Percentiles rank a stretch among this genome's conserved stretches.
Evolutionary conservation across 192 early-diverging fungal species (phyloP).

Genomic region (Coemansia sp.): DNA sequence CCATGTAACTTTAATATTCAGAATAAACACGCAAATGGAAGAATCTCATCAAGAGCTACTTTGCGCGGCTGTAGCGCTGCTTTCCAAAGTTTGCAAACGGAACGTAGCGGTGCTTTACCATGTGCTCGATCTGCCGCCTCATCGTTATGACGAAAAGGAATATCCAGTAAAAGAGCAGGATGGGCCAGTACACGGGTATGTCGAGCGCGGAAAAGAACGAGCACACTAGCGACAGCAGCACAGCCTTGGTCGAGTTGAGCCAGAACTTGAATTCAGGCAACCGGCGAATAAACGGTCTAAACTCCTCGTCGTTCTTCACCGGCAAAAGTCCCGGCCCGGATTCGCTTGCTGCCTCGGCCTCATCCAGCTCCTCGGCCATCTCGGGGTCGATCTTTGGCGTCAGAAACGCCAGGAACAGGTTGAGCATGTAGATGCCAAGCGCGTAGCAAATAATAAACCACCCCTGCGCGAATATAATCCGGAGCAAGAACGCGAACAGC

Average conservation of each 20-base stretch:
- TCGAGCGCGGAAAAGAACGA: constrained; percentile 87
- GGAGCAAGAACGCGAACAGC: constrained; percentile 66
- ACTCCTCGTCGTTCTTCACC: constrained; percentile 87
- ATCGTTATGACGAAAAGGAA: constrained; percentile 93
- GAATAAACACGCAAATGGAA: background rate
- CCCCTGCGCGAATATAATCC: constrained; percentile 81
- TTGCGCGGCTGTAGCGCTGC: constrained; percentile 57
- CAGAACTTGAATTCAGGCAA: constrained; percentile 99
- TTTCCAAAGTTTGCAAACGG: constrained; percentile 79
- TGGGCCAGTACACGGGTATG: constrained; percentile 99
- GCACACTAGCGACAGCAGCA: constrained; percentile 79
- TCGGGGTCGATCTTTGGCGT: constrained; percentile 94
- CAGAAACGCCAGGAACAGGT: constrained; percentile 91
- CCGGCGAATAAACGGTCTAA: constrained; percentile 92
- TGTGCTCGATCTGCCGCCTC: constrained; percentile 94
- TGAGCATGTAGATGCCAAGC: constrained; percentile 91
- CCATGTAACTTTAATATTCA: too few species aligned
- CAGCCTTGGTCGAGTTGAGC: constrained; percentile 80
- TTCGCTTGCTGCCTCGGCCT: constrained; percentile 48
- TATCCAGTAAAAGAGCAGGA: constrained; percentile 93
- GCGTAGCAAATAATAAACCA: constrained; percentile 97
- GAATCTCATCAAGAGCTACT: constrained; percentile 8
- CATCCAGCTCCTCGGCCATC: constrained; percentile 49
- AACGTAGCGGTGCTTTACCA: constrained; percentile 93
- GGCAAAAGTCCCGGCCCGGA: constrained; percentile 67